A percentile compares a stretch with the other conserved stretches of the same genome.
These are phyloP conservation scores for Bullera alba DNA, from an alignment of 768 basidiomycete species.

Conservation along the genomic window DNA sequence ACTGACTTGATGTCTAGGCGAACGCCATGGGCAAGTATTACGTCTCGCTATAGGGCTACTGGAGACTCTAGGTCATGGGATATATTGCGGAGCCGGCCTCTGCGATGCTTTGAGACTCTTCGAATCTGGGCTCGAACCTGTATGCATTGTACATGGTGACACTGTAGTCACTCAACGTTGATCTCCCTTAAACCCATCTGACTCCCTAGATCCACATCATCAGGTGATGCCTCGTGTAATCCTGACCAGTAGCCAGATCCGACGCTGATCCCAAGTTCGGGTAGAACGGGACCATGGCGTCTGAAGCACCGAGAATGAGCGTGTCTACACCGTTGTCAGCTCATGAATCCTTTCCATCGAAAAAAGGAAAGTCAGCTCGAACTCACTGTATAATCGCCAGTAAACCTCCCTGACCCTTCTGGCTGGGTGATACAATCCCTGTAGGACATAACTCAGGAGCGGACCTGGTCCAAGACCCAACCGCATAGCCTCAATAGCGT, in stretches of 20 bases:
- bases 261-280: constrained; percentile 83
- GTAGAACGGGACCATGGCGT: constrained; percentile 91
- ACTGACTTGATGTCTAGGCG: constrained; percentile 1
- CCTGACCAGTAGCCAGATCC: constrained; percentile 51
- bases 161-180: not conserved
- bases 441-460: constrained; percentile 81
- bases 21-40: constrained; percentile 10
- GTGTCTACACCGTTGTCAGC: constrained; percentile 31
- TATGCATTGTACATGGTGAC: not conserved
- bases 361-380: not conserved
- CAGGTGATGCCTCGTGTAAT: constrained; percentile 39
- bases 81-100: not conserved
- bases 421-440: constrained; percentile 95
- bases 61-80: not conserved
- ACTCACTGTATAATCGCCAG: constrained; percentile 90
- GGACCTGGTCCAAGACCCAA: constrained; percentile 91
- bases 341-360: not conserved
- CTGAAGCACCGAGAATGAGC: constrained; percentile 79
- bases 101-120: no score
- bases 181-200: not conserved
- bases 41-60: not conserved
- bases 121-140: no score
- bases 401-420: constrained; percentile 96
- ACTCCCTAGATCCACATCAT: constrained; percentile 34
- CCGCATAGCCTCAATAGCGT: constrained; percentile 94